Conservation (phyloP, 169 alveolate species). For the Plasmodium berghei region DNA sequence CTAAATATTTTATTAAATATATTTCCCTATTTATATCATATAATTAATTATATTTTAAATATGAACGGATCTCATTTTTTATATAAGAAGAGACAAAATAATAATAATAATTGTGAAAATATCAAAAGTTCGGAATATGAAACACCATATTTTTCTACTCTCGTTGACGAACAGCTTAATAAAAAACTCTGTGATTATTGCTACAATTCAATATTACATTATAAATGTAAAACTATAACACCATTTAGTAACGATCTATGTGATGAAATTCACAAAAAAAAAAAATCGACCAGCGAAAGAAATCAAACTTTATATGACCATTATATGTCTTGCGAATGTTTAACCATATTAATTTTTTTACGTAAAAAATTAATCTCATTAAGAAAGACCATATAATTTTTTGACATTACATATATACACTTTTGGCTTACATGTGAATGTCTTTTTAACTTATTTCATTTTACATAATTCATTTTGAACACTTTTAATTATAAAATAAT, state of each 20-base stretch:
- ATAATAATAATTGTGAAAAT: background rate
- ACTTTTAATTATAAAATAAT: too few species aligned
- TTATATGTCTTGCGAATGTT: slow-evolving; percentile 66
- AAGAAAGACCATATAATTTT: slow-evolving; percentile 48
- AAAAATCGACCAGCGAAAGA: background rate
- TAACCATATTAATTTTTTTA: slow-evolving; percentile 39
- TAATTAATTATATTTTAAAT: slow-evolving; percentile 63
- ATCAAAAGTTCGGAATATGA: background rate
- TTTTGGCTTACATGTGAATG: too few species aligned
- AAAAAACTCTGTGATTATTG: slow-evolving; percentile 66
- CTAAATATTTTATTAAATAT: slow-evolving; percentile 45
- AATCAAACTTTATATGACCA: slow-evolving; percentile 52
- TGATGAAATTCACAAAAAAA: slow-evolving; percentile 47
- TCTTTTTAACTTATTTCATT: too few species aligned
- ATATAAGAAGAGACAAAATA: slow-evolving; percentile 25
- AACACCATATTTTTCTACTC: slow-evolving; percentile 3
- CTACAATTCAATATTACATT: slow-evolving; percentile 41
- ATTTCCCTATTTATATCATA: slow-evolving; percentile 66
- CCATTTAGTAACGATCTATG: slow-evolving; percentile 29
- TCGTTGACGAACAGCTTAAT: slow-evolving; percentile 46
- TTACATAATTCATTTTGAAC: too few species aligned
- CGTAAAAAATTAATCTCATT: slow-evolving; percentile 20
- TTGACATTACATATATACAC: background rate
- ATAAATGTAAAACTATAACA: slow-evolving; percentile 30
- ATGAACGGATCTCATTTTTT: slow-evolving; percentile 63